These are phyloP conservation scores for Tuber aestivum DNA, from an alignment of 495 filamentous ascomycete genomes.

Conservation along the genomic window DNA sequence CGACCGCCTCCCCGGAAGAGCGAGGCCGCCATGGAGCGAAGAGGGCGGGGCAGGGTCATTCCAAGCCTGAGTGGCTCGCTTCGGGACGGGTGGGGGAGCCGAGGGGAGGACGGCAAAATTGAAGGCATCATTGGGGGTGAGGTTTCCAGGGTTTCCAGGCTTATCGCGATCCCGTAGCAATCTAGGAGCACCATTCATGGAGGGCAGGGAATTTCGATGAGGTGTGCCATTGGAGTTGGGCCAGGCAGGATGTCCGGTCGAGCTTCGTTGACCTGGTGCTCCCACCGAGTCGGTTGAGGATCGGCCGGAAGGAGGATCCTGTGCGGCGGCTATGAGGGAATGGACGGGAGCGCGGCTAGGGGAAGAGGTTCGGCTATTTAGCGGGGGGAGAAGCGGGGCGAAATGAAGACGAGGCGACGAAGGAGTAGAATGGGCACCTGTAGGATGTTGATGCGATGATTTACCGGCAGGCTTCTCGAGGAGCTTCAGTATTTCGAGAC, in stretches of 20 bases:
- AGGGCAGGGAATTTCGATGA: constrained; percentile 18
- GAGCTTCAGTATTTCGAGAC: constrained; percentile 61
- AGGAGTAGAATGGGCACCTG: constrained; percentile 49
- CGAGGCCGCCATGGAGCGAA: constrained; percentile 6
- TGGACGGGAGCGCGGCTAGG: constrained; percentile 38
- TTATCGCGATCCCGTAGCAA: constrained; percentile 33
- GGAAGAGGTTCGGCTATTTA: constrained; percentile 53
- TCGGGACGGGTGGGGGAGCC: constrained; percentile 1
- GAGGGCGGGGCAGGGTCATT: constrained; percentile 22
- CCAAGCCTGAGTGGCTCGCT: constrained; percentile 15
- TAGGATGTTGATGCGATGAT: constrained; percentile 44
- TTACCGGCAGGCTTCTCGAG: constrained; percentile 48
- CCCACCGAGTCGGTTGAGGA: constrained; percentile 38
- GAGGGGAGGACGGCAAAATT: constrained; percentile 35
- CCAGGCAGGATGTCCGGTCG: constrained; percentile 16
- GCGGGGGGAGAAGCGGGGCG: constrained; percentile 30
- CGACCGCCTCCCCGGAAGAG: constrained; percentile 11
- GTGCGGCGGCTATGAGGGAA: constrained; percentile 37
- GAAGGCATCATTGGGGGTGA: constrained; percentile 28
- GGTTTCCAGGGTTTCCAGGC: constrained; percentile 7
- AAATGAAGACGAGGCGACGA: constrained; percentile 50
- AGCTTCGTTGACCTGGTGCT: neutral
- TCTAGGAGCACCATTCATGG: constrained; percentile 31
- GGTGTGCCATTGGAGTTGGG: constrained; percentile 18
- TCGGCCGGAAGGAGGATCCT: too few relatives aligned